Evolutionary conservation across 2,329 filamentous ascomycete species (phyloP), one percentile per base, ranked within the genome.

Genomic region (Cladosporium sp.): DNA sequence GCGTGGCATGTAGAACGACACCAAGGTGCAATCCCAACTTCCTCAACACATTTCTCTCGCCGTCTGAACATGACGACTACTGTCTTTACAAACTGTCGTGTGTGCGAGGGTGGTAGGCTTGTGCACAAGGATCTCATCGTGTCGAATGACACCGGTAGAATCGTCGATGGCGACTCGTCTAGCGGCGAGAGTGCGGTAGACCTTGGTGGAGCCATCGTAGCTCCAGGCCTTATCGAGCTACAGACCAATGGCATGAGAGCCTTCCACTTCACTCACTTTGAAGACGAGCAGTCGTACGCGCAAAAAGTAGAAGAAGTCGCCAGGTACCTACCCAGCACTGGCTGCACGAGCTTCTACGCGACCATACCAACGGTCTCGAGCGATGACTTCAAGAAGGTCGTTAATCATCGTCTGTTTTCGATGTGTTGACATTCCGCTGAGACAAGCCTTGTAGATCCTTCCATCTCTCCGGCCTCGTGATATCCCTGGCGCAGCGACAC

Each of bases 181-280:
- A 80, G 80, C 67, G 80, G 80, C 51, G 11, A 46, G 39, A 78
- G 81, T 49, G 76, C 76, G 14, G 72, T 83, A 56, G 83, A 86
- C 69, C 72, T 86, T 13, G 76, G 82, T 46, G 81, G 80, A 48
- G 77, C 74, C 56, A 83, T 86, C 57, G 76, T 86, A 62, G 82
- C 84, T 5, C 84, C 84, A 11, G 85, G 84, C 3, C 85, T 84
- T 69, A 75, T 86, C 25, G 84, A 86, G 66, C 72, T 86, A 6
- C 84, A 86, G 66, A 85, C 82, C 1, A 86, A 86, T 69, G 82
- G 83, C 60, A 74, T 81, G 58, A 78, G 80, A 71, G 83, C 83
- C 1, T 85, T 85, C 60, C 84, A 86, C 69, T 86, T 85, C 65
- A 84, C 84, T 1, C 79, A 82, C 65, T 84, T 80, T 66, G 74